Conservation (phyloP, 257 asterid genomes). For the Ajuga chamaepitys region DNA sequence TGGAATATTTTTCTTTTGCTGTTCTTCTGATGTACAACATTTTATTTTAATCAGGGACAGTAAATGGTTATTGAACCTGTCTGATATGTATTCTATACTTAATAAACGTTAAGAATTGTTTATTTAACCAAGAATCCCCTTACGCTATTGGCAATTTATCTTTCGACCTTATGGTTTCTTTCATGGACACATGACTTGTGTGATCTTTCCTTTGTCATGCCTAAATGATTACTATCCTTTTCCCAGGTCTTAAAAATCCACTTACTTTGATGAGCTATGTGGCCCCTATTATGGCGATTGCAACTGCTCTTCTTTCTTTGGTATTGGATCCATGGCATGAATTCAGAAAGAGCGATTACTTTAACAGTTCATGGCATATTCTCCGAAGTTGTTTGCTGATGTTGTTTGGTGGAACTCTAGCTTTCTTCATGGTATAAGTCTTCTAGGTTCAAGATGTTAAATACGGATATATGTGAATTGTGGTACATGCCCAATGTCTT, state of each 20-base stretch:
- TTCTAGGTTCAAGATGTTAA: background rate
- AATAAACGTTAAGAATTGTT: background rate
- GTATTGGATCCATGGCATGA: slow-evolving; percentile 92
- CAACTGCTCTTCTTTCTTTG: slow-evolving; percentile 79
- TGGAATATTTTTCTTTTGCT: background rate
- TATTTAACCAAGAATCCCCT: no score
- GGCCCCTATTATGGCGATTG: slow-evolving; percentile 92
- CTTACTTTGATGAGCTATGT: slow-evolving; percentile 95
- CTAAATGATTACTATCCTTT: slow-evolving; percentile 10
- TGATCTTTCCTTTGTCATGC: background rate
- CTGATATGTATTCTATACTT: background rate
- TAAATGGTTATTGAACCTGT: background rate
- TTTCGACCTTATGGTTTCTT: slow-evolving; percentile 2
- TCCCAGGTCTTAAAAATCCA: slow-evolving; percentile 90
- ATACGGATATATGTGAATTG: background rate
- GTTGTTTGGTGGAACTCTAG: slow-evolving; percentile 96
- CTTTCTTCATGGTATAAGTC: slow-evolving; percentile 89
- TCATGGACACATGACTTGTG: background rate
- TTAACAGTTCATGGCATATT: slow-evolving; percentile 80
- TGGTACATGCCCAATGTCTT: background rate
- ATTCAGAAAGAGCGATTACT: slow-evolving; percentile 56
- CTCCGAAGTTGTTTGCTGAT: slow-evolving; percentile 76
- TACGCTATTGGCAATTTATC: background rate
- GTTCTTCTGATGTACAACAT: background rate
- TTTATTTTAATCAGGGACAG: background rate